Evolutionary conservation across 2,329 filamentous ascomycete species (phyloP), one percentile per base, ranked within the genome.

Genomic region (Colletotrichum spaethianum): DNA sequence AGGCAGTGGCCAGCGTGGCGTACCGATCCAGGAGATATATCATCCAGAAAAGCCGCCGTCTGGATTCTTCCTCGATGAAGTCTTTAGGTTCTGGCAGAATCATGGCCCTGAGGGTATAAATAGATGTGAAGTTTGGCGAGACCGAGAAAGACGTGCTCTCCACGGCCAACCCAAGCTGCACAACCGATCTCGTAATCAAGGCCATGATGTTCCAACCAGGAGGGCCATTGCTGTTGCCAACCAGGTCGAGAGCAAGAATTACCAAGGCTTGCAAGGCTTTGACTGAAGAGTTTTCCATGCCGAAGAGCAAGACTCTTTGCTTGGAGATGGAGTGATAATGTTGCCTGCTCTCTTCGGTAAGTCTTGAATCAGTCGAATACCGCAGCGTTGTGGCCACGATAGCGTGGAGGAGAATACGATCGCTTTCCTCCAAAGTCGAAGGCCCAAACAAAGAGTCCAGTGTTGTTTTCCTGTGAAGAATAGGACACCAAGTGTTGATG

Each of bases 121-220:
- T 98, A 0, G 95, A 97, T 2, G 92, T 91, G 79, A 93, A 94
- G 67, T 91, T 89, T 0, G 94, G 94, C 1, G 94, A 92, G 1
- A 96, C 91, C 14, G 93, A 91, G 8, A 93, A 90, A 0, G 94
- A 96, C 36, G 92, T 95, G 6, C 90, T 91, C 79, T 98, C 95
- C 1, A 96, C 94, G 0, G 94, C 92, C 33, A 98, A 84, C 0
- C 95, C 95, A 1, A 98, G 85, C 80, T 98, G 95, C 2, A 98
- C 94, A 1, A 97, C 94, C 8, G 94, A 95, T 26, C 95, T 90
- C 1, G 94, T 95, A 73, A 98, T 97, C 62, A 98, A 84, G 8
- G 95, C 95, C 81, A 98, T 90, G 70, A 98, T 88, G 78, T 97
- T 97, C 95, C 95, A 97, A 3, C 94, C 95, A 0, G 95, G 94